phyloP scores from a whole-genome alignment of 2,329 filamentous ascomycete species.

The Xylariaceae sp. region DNA sequence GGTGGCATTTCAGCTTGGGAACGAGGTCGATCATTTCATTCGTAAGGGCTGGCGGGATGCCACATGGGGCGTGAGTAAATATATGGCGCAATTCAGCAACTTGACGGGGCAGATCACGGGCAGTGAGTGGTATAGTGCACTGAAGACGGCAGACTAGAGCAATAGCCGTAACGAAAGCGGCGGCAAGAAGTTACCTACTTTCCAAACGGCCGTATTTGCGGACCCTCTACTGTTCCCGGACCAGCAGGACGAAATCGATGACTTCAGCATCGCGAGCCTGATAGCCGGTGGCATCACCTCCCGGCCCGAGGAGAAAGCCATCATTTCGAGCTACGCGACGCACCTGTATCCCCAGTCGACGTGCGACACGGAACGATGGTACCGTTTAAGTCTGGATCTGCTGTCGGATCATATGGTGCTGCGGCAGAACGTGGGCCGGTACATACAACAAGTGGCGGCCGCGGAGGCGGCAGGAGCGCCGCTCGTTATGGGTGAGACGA shows the following conservation, averaged over 20 bases:
- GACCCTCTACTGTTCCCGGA: constrained; percentile 37
- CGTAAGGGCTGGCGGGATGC: constrained; percentile 34
- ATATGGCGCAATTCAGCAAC: constrained; percentile 34
- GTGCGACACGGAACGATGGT: constrained; percentile 33
- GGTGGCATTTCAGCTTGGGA: constrained; percentile 35
- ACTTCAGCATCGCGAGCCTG: constrained; percentile 35
- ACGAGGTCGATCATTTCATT: constrained; percentile 38
- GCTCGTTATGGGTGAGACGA: constrained; percentile 46
- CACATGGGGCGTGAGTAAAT: constrained; percentile 31
- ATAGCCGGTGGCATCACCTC: constrained; percentile 27
- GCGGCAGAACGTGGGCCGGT: constrained; percentile 36
- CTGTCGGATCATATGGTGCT: constrained; percentile 34
- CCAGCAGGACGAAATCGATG: constrained; percentile 36
- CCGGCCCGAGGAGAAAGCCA: constrained; percentile 30
- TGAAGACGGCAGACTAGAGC: neutral
- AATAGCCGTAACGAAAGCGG: neutral
- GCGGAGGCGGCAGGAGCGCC: constrained; percentile 35
- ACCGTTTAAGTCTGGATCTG: constrained; percentile 34
- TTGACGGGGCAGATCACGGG: constrained; percentile 31
- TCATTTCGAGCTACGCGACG: constrained; percentile 34
- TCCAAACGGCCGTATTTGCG: constrained; percentile 35
- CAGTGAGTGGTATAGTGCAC: constrained; percentile 30
- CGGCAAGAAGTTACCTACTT: constrained; percentile 24
- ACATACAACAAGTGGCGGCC: constrained; percentile 33
- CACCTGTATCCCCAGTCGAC: constrained; percentile 39